A percentile compares a stretch with the other conserved stretches of the same genome.
Conservation (phyloP, 2,329 filamentous ascomycete genomes). For the Xylariaceae sp. region DNA sequence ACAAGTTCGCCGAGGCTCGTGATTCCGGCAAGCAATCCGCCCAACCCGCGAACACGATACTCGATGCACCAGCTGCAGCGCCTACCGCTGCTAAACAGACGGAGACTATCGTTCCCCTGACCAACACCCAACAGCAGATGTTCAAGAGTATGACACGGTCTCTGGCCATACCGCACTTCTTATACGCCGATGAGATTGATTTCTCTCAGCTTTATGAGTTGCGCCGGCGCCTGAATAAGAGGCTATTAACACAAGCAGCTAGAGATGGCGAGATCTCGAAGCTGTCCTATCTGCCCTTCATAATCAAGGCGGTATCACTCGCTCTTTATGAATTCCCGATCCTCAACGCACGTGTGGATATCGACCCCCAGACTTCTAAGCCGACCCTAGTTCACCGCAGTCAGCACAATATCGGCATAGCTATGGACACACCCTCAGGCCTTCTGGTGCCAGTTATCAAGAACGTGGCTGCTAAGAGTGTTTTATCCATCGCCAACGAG, state of each 20-base stretch:
- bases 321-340: slow-evolving; percentile 76
- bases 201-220: slow-evolving; percentile 69
- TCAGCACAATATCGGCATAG: slow-evolving; percentile 91
- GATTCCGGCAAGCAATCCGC: slow-evolving; percentile 19
- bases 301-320: slow-evolving; percentile 90
- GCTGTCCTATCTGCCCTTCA: slow-evolving; percentile 87
- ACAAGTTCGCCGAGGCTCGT: slow-evolving; percentile 58
- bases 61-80: slow-evolving; percentile 32
- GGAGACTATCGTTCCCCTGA: slow-evolving; percentile 66
- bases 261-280: slow-evolving; percentile 48
- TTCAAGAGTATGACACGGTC: slow-evolving; percentile 97
- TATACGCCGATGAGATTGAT: slow-evolving; percentile 87
- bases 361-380: slow-evolving; percentile 50
- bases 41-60: slow-evolving; percentile 22
- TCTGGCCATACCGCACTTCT: slow-evolving; percentile 85
- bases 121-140: slow-evolving; percentile 83
- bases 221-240: slow-evolving; percentile 67
- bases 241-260: slow-evolving; percentile 42
- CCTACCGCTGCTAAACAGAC: slow-evolving; percentile 38
- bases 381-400: slow-evolving; percentile 72
- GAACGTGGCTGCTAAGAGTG: slow-evolving; percentile 70
- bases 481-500: slow-evolving; percentile 72
- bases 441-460: slow-evolving; percentile 89
- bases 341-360: slow-evolving; percentile 80
- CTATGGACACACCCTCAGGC: slow-evolving; percentile 87